A percentile compares a stretch with the other conserved stretches of the same genome.
phyloP scores from a whole-genome alignment of 306 rosid genomes.

The Lupinus albus region DNA sequence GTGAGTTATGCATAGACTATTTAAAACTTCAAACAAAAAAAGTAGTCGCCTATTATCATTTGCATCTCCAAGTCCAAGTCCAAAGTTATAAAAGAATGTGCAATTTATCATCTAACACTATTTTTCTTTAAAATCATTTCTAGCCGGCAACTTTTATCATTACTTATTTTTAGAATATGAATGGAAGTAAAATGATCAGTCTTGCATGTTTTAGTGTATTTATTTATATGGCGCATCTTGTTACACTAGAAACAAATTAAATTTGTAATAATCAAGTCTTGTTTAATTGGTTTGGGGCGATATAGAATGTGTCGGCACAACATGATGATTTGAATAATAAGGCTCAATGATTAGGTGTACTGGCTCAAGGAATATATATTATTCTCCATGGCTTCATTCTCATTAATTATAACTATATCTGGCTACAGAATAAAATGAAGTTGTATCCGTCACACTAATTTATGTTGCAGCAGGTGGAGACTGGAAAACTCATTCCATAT shows the following conservation, averaged over 20 bases:
- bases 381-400: constrained; percentile 6
- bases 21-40: too few relatives aligned
- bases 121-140: too few relatives aligned
- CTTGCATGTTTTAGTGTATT: background rate
- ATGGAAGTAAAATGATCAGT: too few relatives aligned
- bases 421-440: constrained; percentile 37
- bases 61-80: too few relatives aligned
- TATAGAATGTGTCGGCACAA: constrained; percentile 39
- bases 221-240: constrained; percentile 11
- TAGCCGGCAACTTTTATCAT: too few relatives aligned
- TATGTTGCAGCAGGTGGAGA: constrained; percentile 36
- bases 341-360: constrained; percentile 26
- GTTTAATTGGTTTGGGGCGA: constrained; percentile 27
- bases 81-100: too few relatives aligned
- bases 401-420: constrained; percentile 19
- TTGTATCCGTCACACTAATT: constrained; percentile 25
- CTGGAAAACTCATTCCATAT: too few relatives aligned
- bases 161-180: too few relatives aligned
- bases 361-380: constrained; percentile 31
- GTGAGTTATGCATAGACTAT: too few relatives aligned
- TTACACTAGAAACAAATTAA: constrained; percentile 1
- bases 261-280: constrained; percentile 20
- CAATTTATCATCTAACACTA: too few relatives aligned
- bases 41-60: too few relatives aligned
- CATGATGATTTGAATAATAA: constrained; percentile 27